A percentile compares a stretch with the other conserved stretches of the same genome.
phyloP scores from a whole-genome alignment of 352 stramenopile genomes.

The Paralagenidium karlingii region DNA sequence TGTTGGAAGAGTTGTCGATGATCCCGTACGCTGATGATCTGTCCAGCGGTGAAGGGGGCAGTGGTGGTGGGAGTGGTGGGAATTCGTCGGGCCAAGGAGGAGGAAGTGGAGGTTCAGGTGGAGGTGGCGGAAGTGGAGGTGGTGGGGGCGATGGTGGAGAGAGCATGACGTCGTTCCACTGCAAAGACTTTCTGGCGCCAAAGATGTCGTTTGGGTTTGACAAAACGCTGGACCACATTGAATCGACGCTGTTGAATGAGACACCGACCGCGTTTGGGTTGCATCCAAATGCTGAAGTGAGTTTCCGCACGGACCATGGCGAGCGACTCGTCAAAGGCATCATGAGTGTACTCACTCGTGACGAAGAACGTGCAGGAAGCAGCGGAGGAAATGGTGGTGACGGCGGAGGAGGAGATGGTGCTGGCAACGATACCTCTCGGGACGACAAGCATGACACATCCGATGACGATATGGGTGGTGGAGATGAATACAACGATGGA shows the following conservation, averaged over 20 bases:
- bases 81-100: too few species aligned
- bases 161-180: slow-evolving; percentile 9
- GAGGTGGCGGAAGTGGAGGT: slow-evolving; percentile 2
- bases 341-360: slow-evolving; percentile 46
- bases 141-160: not conserved
- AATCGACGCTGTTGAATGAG: slow-evolving; percentile 67
- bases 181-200: slow-evolving; percentile 51
- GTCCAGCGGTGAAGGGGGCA: slow-evolving; percentile 2
- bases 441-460: slow-evolving; percentile 96
- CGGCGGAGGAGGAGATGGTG: not conserved
- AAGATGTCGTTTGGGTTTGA: slow-evolving; percentile 64
- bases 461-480: slow-evolving; percentile 80
- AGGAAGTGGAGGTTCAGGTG: slow-evolving; percentile 4
- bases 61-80: slow-evolving; percentile 12
- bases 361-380: slow-evolving; percentile 11
- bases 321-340: slow-evolving; percentile 69
- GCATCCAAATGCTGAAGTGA: slow-evolving; percentile 90
- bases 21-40: slow-evolving; percentile 69
- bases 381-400: not conserved
- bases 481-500: slow-evolving; percentile 23
- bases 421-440: slow-evolving; percentile 22
- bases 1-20: slow-evolving; percentile 85
- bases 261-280: slow-evolving; percentile 82
- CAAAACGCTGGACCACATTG: slow-evolving; percentile 83
- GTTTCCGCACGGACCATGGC: slow-evolving; percentile 79